Conservation (phyloP, 1,284 basidiomycete species). For the Ustilago xerochloae region DNA sequence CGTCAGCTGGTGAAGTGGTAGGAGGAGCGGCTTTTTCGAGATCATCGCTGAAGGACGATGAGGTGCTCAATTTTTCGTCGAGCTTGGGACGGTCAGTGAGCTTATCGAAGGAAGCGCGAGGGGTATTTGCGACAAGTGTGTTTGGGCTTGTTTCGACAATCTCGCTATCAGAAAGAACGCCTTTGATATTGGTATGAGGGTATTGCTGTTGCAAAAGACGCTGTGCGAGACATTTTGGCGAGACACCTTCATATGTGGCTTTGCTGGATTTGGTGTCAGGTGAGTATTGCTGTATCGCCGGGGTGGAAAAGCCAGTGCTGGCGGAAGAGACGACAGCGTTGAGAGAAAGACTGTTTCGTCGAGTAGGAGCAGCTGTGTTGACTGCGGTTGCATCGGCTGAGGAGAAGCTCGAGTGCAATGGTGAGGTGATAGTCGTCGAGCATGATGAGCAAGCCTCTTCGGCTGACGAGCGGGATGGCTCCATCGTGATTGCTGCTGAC, state of each 20-base stretch:
- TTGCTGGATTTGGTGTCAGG: neutral
- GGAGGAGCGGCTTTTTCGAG: slow-evolving; percentile 8
- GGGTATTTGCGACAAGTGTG: slow-evolving; percentile 40
- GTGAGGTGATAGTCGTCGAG: slow-evolving; percentile 13
- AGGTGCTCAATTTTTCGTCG: neutral
- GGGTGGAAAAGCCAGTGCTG: neutral
- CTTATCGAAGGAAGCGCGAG: slow-evolving; percentile 35
- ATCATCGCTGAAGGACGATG: neutral
- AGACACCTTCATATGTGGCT: slow-evolving; percentile 16
- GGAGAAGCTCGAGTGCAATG: slow-evolving; percentile 21
- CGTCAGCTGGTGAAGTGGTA: neutral
- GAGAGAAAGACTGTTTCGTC: slow-evolving; percentile 40
- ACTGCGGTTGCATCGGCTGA: slow-evolving; percentile 46
- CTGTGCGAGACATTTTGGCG: slow-evolving; percentile 43
- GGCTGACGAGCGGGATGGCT: slow-evolving; percentile 13
- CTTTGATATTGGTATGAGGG: neutral
- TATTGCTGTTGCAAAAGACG: slow-evolving; percentile 33
- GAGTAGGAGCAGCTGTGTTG: slow-evolving; percentile 42
- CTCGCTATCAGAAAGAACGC: neutral
- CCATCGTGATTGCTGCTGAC: slow-evolving; percentile 3
- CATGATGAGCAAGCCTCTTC: slow-evolving; percentile 21
- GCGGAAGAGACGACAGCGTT: neutral
- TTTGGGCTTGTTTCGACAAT: slow-evolving; percentile 28
- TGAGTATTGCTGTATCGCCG: neutral
- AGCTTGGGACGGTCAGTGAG: slow-evolving; percentile 17